Percentiles rank a stretch among this genome's conserved stretches.
Evolutionary conservation across 1,284 basidiomycete genomes (phyloP).

Genomic region (Polyporus tsugae): DNA sequence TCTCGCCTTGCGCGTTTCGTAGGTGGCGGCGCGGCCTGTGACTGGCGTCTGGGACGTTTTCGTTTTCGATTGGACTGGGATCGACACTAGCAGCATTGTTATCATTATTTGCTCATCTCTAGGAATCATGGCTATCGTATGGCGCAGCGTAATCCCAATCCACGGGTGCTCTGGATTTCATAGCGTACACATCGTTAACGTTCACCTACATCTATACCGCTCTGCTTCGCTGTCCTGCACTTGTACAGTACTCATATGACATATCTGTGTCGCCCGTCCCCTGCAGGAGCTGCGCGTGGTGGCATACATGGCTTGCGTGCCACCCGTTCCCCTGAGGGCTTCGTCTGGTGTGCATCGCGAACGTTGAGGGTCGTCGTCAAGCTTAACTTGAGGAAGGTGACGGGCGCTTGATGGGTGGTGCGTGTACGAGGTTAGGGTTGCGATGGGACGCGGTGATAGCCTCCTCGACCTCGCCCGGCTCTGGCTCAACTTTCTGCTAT

Average conservation of each 20-base stretch:
- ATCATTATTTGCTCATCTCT: constrained; percentile 8
- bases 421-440: constrained; percentile 11
- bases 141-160: not conserved
- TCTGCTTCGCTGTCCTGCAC: not conserved
- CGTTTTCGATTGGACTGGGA: constrained; percentile 1
- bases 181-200: not conserved
- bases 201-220: not conserved
- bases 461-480: not conserved
- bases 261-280: not conserved
- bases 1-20: not conserved
- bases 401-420: not conserved
- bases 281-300: not conserved
- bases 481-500: not conserved
- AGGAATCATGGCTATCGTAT: not conserved
- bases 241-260: not conserved
- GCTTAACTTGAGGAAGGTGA: too few relatives aligned
- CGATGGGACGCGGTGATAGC: constrained; percentile 11
- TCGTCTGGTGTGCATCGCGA: not conserved
- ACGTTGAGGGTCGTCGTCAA: too few relatives aligned
- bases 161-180: not conserved
- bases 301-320: not conserved
- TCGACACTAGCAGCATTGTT: constrained; percentile 5
- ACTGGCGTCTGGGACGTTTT: not conserved
- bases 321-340: too few relatives aligned
- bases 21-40: not conserved